These are phyloP conservation scores for Claviceps quebecensis DNA, from an alignment of 2,329 filamentous ascomycete genomes.

Conservation along the genomic window DNA sequence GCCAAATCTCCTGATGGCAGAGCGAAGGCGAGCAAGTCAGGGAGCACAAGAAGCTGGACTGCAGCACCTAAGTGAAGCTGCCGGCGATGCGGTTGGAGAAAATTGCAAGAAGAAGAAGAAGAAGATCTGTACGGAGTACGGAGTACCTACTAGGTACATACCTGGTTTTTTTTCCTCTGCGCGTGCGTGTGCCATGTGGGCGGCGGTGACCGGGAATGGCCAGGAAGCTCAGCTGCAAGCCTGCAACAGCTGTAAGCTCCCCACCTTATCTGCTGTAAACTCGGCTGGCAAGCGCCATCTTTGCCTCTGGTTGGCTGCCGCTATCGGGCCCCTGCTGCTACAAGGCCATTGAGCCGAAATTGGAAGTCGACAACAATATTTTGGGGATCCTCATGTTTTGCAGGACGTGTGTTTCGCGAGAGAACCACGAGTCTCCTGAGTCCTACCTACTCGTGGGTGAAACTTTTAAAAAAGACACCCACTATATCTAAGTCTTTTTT, in stretches of 20 bases:
- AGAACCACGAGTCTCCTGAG: too few species aligned
- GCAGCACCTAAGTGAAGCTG: background rate
- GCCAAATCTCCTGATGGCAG: background rate
- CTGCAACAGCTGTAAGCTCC: background rate
- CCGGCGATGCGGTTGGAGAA: background rate
- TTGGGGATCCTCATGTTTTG: background rate
- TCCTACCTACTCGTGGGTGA: too few species aligned
- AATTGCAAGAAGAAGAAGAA: background rate
- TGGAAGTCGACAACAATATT: background rate
- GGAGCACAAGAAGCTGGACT: too few species aligned
- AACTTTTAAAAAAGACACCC: too few species aligned
- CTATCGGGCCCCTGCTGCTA: conserved; percentile 3
- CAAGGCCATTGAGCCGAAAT: conserved; percentile 5
- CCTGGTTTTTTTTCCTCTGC: background rate
- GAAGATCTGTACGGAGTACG: background rate
- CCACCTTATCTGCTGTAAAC: too few species aligned
- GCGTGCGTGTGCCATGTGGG: background rate
- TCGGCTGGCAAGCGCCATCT: background rate
- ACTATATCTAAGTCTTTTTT: too few species aligned
- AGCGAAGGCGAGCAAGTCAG: too few species aligned
- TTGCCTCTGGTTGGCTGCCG: background rate
- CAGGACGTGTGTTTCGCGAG: too few species aligned
- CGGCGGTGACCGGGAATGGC: background rate
- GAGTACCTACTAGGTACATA: background rate
- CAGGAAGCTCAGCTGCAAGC: background rate